Percentiles rank a stretch among this genome's conserved stretches.
These are phyloP conservation scores for Exophiala oligosperma DNA, from an alignment of 2,329 filamentous ascomycete species.

Conservation along the genomic window DNA sequence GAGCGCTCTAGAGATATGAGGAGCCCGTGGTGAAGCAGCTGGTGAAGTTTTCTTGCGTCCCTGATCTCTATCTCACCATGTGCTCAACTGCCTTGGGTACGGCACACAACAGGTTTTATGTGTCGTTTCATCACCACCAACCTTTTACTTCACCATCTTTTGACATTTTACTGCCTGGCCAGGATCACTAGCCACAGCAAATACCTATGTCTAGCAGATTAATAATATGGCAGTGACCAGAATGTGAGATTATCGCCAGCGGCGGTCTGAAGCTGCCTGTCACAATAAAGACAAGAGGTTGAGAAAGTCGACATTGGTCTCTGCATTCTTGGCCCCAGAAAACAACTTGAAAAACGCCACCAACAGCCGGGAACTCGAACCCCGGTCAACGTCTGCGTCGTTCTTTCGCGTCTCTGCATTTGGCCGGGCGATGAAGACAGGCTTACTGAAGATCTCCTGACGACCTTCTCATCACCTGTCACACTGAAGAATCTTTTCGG, in stretches of 20 bases:
- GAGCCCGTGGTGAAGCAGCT: too few relatives aligned
- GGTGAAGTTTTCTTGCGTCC: neutral
- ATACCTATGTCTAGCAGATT: neutral
- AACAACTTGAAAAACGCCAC: conserved; percentile 3
- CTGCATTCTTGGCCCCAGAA: conserved; percentile 1
- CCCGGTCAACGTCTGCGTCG: conserved; percentile 5
- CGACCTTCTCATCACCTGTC: neutral
- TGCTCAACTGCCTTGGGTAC: conserved; percentile 1
- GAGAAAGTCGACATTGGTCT: neutral
- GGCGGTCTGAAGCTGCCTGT: neutral
- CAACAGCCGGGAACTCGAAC: neutral
- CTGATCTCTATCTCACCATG: neutral
- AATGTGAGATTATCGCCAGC: too few relatives aligned
- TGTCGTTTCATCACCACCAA: conserved; percentile 20
- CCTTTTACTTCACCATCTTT: conserved; percentile 6
- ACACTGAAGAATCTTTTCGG: neutral
- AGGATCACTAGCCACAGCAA: neutral
- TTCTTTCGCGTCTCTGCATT: conserved; percentile 2
- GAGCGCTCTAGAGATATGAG: neutral
- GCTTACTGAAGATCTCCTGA: neutral
- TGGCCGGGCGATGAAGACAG: neutral
- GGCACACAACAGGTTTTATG: conserved; percentile 22
- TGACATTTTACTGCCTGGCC: conserved; percentile 7
- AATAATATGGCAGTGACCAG: too few relatives aligned
- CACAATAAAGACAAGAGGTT: neutral